These are phyloP conservation scores for Termitomyces sp. DNA, from an alignment of 768 basidiomycete genomes.

Conservation along the genomic window DNA sequence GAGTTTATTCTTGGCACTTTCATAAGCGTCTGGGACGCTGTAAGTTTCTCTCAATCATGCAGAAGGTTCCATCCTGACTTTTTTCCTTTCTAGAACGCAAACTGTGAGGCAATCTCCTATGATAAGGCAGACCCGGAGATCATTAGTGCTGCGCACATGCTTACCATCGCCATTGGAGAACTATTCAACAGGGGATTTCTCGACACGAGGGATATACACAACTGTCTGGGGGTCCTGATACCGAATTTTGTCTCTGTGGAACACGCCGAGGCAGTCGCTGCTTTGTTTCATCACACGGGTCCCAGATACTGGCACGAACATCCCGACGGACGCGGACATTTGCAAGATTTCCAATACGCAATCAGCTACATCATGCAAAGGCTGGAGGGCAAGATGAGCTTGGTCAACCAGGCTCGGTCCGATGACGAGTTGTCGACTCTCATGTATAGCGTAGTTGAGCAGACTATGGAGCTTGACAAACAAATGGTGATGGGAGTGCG, in stretches of 20 bases:
- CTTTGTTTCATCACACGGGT: conserved; percentile 10
- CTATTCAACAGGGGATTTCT: conserved; percentile 8
- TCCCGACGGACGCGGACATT: conserved; percentile 9
- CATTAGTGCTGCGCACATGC: conserved; percentile 4
- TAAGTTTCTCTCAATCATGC: conserved; percentile 2
- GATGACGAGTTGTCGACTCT: conserved; percentile 1
- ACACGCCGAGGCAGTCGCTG: conserved; percentile 12
- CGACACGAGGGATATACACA: conserved; percentile 10
- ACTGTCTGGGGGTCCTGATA: conserved; percentile 9
- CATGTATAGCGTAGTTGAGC: not conserved
- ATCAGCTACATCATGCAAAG: conserved; percentile 4
- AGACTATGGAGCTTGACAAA: conserved; percentile 2
- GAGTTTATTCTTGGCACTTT: conserved; percentile 14
- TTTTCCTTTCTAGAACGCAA: conserved; percentile 3
- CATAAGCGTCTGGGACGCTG: conserved; percentile 17
- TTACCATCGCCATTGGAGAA: conserved; percentile 10
- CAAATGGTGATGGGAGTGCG: conserved; percentile 1
- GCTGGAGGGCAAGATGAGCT: conserved; percentile 11
- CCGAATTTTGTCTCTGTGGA: conserved; percentile 14
- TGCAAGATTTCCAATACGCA: conserved; percentile 1
- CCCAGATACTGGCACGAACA: conserved; percentile 11
- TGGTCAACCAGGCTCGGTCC: conserved; percentile 5
- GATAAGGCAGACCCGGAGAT: not conserved
- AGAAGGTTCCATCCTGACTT: not conserved
- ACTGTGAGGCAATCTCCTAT: conserved; percentile 13